Percentiles rank a stretch among this genome's conserved stretches.
phyloP scores from a whole-genome alignment of 176 grass and related monocot genomes.

The Musa schizocarpa region DNA sequence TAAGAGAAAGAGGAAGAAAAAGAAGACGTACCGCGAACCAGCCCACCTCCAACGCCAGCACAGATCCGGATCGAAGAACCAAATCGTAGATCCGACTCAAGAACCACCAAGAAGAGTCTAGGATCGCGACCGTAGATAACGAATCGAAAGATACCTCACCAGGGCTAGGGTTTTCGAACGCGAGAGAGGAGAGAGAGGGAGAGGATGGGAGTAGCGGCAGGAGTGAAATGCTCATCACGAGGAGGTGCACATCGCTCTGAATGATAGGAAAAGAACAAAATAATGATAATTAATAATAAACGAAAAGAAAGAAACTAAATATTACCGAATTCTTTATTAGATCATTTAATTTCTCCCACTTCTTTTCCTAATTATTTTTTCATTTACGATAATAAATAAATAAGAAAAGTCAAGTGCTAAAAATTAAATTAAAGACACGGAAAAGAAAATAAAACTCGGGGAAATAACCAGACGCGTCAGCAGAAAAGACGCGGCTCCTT shows the following conservation, averaged over 20 bases:
- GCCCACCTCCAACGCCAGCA: background rate
- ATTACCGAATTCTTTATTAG: background rate
- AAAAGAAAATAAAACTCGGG: background rate
- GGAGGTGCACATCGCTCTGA: background rate
- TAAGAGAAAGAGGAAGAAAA: background rate
- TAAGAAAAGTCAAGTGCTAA: background rate
- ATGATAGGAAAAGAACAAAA: background rate
- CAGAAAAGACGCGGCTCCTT: background rate
- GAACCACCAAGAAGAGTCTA: background rate
- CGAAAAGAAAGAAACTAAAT: background rate
- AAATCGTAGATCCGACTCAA: background rate
- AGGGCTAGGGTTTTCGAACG: slow-evolving; percentile 1
- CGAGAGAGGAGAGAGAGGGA: background rate
- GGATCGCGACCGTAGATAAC: background rate
- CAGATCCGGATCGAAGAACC: background rate
- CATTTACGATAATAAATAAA: too few species aligned
- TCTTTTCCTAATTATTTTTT: too few species aligned
- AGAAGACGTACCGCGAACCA: background rate
- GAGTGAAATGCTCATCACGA: slow-evolving; percentile 5
- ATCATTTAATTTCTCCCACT: too few species aligned
- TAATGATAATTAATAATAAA: background rate
- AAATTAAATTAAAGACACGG: background rate
- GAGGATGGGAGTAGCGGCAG: background rate
- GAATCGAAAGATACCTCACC: background rate
- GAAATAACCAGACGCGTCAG: background rate